Base-by-base conservation (phyloP, 805 yeast species). In the Ogataea allantospora region DNA sequence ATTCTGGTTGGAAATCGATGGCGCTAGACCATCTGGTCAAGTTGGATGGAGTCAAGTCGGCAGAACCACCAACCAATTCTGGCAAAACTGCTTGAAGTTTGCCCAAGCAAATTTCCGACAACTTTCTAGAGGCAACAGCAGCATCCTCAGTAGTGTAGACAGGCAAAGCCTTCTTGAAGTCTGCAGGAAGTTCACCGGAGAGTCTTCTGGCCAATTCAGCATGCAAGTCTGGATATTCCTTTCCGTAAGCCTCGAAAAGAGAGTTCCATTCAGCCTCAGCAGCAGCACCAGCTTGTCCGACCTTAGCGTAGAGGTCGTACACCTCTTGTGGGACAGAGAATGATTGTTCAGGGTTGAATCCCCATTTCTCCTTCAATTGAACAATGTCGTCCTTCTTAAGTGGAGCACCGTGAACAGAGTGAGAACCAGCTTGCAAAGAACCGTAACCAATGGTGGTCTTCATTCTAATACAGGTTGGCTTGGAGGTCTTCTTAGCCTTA, bases 1-100 rank as follows among this genome's bases (percentile, higher is more conserved):
- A 59, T 39, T 88, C 86, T 39, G 93, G 86, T 77, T 93, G 96
- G 89, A 89, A 91, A 68, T 89, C 96, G 51, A 77, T 77, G 46
- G 95, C 87, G 47, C 70, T 81, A 56, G 75, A 64, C 75, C 91
- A 78, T 75, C 93, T 80, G 60, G 98, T 89, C 72, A 88, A 77
- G 78, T 91, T 93, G 40, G 98, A 91, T 53, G 95, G 95, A 42
- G 98, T 91, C 71, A 91, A 78, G 70, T 91, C 99, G 43, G 99
- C 99, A 51, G 98, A 89, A 60, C 99, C 99, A 71, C 97, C 97
- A 60, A 91, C 70, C 48, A 91, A 70, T 74, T 88, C 96, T 39
- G 98, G 98, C 37, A 91, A 51, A 30, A 53, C 76, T 18, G 73
- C 74, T 55, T 74, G 72, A 54, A 91, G 66, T 48, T 70, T 66